Evolutionary conservation across 495 filamentous ascomycete species (phyloP).

Genomic region (Aspergillus diversus): DNA sequence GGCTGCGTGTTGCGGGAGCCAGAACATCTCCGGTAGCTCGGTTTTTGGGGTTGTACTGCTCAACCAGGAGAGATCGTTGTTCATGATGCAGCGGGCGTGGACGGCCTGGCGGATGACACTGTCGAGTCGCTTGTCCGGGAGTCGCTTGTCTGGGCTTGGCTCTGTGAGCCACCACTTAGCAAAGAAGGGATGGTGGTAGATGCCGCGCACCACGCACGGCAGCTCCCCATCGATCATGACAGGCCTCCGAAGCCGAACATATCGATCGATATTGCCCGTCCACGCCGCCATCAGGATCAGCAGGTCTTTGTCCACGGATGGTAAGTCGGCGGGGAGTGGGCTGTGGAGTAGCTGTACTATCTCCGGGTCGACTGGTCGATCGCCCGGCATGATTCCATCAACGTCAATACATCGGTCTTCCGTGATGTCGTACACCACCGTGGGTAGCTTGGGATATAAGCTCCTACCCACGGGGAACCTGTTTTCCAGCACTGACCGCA

Average conservation of each 20-base stretch:
- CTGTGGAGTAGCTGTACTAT: slow-evolving; percentile 16
- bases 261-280: slow-evolving; percentile 30
- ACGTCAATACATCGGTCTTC: slow-evolving; percentile 28
- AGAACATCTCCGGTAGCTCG: slow-evolving; percentile 6
- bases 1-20: not conserved
- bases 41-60: not conserved
- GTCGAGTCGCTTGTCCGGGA: not conserved
- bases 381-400: slow-evolving; percentile 18
- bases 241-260: slow-evolving; percentile 25
- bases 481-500: slow-evolving; percentile 24
- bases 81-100: slow-evolving; percentile 15
- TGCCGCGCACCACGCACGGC: slow-evolving; percentile 25
- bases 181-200: slow-evolving; percentile 30
- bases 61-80: slow-evolving; percentile 12
- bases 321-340: slow-evolving; percentile 30
- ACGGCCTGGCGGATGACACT: not conserved
- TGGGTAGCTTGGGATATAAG: not conserved
- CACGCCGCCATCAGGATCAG: slow-evolving; percentile 30
- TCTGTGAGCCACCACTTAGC: slow-evolving; percentile 29
- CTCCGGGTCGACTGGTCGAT: slow-evolving; percentile 10
- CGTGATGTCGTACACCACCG: slow-evolving; percentile 23
- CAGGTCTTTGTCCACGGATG: slow-evolving; percentile 29
- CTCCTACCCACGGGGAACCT: slow-evolving; percentile 18
- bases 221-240: slow-evolving; percentile 16
- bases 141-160: not conserved